Evolutionary conservation across 257 asterid genomes (phyloP).

Genomic region (Gardenia jasminoides): DNA sequence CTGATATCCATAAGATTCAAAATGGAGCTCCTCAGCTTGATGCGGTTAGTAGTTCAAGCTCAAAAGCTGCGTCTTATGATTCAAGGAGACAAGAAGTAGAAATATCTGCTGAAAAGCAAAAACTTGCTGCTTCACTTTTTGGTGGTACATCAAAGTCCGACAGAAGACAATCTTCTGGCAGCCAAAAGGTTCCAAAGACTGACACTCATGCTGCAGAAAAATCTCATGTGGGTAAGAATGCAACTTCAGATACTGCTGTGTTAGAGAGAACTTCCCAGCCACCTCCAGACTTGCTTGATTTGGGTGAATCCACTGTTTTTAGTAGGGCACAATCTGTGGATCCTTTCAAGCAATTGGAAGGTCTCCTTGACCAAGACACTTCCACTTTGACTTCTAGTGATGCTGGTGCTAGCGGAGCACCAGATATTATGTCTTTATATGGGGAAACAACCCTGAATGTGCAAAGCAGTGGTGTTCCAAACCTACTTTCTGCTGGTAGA

Average conservation of each 20-base stretch:
- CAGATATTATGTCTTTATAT: slow-evolving; percentile 62
- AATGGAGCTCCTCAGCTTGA: slow-evolving; percentile 50
- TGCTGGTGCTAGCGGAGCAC: slow-evolving; percentile 37
- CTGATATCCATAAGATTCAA: slow-evolving; percentile 42
- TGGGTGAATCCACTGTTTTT: slow-evolving; percentile 60
- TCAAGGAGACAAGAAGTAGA: slow-evolving; percentile 60
- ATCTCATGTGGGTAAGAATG: slow-evolving; percentile 39
- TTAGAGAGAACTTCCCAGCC: slow-evolving; percentile 55
- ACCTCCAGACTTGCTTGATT: slow-evolving; percentile 85
- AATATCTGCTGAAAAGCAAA: slow-evolving; percentile 75
- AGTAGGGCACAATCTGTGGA: slow-evolving; percentile 48
- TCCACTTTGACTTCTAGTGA: slow-evolving; percentile 36
- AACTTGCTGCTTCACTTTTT: slow-evolving; percentile 90
- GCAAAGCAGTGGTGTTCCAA: slow-evolving; percentile 30
- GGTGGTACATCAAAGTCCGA: slow-evolving; percentile 66
- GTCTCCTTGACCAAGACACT: slow-evolving; percentile 66
- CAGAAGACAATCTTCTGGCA: slow-evolving; percentile 46
- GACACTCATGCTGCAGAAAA: slow-evolving; percentile 45
- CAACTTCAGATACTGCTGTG: slow-evolving; percentile 37
- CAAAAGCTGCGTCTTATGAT: slow-evolving; percentile 46
- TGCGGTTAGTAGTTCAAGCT: slow-evolving; percentile 39
- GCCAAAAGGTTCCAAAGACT: slow-evolving; percentile 48
- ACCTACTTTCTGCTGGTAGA: slow-evolving; percentile 20
- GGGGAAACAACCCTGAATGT: slow-evolving; percentile 49
- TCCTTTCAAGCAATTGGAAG: slow-evolving; percentile 88